A percentile compares a stretch with the other conserved stretches of the same genome.
These are phyloP conservation scores for Aspergillus nidulans DNA, from an alignment of 495 filamentous ascomycete genomes.

Conservation along the genomic window DNA sequence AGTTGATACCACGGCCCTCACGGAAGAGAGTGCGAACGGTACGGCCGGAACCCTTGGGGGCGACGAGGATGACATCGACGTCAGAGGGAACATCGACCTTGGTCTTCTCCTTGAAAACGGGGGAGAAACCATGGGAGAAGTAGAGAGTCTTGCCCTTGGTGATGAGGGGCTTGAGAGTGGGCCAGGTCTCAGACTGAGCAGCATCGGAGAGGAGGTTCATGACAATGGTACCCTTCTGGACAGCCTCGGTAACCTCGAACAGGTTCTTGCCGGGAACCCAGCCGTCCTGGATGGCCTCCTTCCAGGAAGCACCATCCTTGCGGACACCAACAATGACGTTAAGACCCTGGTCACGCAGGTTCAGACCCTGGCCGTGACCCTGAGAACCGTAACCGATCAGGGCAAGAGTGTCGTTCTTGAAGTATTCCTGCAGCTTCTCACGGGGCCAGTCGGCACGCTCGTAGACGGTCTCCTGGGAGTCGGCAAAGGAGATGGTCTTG, in stretches of 20 bases:
- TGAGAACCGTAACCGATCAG: constrained; percentile 99
- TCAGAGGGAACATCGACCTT: constrained; percentile 94
- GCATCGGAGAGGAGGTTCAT: constrained; percentile 99
- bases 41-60: constrained; percentile 97
- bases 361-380: constrained; percentile 97
- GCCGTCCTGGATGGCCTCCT: constrained; percentile 93
- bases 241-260: constrained; percentile 95
- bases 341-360: constrained; percentile 97
- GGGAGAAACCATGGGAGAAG: constrained; percentile 99
- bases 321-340: constrained; percentile 98
- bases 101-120: constrained; percentile 98
- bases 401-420: constrained; percentile 99
- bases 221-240: constrained; percentile 86
- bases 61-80: constrained; percentile 98
- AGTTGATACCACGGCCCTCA: constrained; percentile 99
- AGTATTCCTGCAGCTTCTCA: constrained; percentile 98
- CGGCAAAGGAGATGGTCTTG: constrained; percentile 78
- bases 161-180: constrained; percentile 91
- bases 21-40: constrained; percentile 97
- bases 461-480: constrained; percentile 85
- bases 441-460: constrained; percentile 98
- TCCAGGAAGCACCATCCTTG: constrained; percentile 97
- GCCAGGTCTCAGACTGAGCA: constrained; percentile 98
- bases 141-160: constrained; percentile 99
- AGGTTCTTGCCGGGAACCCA: constrained; percentile 98